phyloP scores from a whole-genome alignment of 73 alveolate species.

The Durusdinium trenchii region DNA sequence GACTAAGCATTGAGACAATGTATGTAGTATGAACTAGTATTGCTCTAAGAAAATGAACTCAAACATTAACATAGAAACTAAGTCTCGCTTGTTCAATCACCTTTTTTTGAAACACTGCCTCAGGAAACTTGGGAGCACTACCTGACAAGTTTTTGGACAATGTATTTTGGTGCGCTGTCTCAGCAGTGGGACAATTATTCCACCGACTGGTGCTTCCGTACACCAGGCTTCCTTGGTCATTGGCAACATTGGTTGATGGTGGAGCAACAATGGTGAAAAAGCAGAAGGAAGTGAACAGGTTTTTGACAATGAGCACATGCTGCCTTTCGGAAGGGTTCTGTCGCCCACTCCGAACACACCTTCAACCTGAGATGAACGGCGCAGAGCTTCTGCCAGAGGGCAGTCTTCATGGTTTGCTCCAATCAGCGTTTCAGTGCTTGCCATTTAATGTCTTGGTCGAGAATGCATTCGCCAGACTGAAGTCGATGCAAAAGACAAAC shows the following conservation, averaged over 20 bases:
- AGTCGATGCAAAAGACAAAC: background rate
- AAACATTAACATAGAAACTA: background rate
- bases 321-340: conserved; percentile 10
- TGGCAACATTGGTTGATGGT: background rate
- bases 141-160: background rate
- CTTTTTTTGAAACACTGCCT: background rate
- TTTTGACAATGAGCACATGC: background rate
- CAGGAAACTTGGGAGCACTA: background rate
- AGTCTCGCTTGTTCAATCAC: background rate
- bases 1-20: too few relatives aligned
- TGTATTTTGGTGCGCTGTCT: background rate
- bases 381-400: background rate
- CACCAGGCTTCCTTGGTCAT: background rate
- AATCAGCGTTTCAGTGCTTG: background rate
- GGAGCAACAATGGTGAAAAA: background rate
- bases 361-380: background rate
- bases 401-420: background rate
- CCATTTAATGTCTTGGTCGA: background rate
- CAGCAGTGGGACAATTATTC: background rate
- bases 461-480: background rate
- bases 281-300: background rate
- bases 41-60: background rate
- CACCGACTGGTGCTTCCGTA: background rate
- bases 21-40: background rate
- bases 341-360: background rate